Conservation (phyloP, 345 rosid genomes). For the Streptanthus diversifolius region DNA sequence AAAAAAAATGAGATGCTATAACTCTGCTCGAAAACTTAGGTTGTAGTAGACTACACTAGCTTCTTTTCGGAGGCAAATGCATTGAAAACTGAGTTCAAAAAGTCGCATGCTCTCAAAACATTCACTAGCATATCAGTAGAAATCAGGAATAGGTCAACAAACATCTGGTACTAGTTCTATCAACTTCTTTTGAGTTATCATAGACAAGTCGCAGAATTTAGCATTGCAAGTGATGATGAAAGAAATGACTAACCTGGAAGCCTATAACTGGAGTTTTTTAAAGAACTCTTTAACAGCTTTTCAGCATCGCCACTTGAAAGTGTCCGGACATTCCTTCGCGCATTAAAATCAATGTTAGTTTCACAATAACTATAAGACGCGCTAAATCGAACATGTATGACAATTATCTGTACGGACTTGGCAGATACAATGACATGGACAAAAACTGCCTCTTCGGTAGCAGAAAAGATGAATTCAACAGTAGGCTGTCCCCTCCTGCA, state of each 20-base stretch:
- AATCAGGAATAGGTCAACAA: slow-evolving; percentile 6
- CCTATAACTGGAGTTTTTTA: slow-evolving; percentile 49
- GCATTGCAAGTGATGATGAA: slow-evolving; percentile 4
- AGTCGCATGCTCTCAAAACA: not conserved
- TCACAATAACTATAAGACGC: slow-evolving; percentile 8
- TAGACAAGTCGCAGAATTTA: slow-evolving; percentile 16
- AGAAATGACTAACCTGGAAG: slow-evolving; percentile 73
- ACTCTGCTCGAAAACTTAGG: slow-evolving; percentile 10
- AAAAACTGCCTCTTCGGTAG: slow-evolving; percentile 88
- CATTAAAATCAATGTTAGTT: slow-evolving; percentile 23
- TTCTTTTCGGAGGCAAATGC: slow-evolving; percentile 1
- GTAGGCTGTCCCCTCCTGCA: slow-evolving; percentile 91
- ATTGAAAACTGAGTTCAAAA: not conserved
- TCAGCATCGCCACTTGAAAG: slow-evolving; percentile 81
- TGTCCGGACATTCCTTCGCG: slow-evolving; percentile 69
- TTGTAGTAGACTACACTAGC: slow-evolving; percentile 5
- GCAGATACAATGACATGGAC: slow-evolving; percentile 85
- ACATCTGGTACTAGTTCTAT: slow-evolving; percentile 7
- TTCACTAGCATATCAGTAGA: slow-evolving; percentile 1
- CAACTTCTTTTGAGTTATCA: not conserved
- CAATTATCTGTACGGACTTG: slow-evolving; percentile 58
- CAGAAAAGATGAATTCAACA: slow-evolving; percentile 89
- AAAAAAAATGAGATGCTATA: slow-evolving; percentile 3
- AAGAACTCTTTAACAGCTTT: slow-evolving; percentile 53
- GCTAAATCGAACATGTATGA: slow-evolving; percentile 19